Conservation (phyloP, 495 filamentous ascomycete genomes). For the Talaromyces liani region DNA sequence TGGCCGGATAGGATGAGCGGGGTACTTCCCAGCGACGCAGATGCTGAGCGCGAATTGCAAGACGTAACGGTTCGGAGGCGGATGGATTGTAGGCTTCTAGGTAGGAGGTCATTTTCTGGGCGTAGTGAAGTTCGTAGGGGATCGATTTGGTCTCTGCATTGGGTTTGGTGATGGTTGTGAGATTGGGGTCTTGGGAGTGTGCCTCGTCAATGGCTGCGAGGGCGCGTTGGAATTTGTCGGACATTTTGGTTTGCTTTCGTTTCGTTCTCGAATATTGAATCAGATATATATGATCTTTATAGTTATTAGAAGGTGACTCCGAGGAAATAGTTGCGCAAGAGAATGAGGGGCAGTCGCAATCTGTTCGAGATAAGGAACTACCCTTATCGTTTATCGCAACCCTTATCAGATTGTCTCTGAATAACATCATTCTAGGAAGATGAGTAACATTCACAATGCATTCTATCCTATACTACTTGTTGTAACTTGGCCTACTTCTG, state of each 20-base stretch:
- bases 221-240: slow-evolving; percentile 34
- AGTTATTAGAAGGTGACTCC: background rate
- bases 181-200: slow-evolving; percentile 61
- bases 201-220: slow-evolving; percentile 63
- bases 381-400: background rate
- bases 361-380: background rate
- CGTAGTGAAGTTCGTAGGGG: slow-evolving; percentile 76
- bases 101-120: slow-evolving; percentile 66
- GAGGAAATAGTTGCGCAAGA: background rate
- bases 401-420: background rate
- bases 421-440: background rate
- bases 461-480: too few relatives aligned
- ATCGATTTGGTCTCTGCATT: slow-evolving; percentile 13
- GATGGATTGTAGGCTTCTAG: slow-evolving; percentile 45
- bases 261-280: too few relatives aligned
- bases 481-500: background rate
- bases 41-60: slow-evolving; percentile 78
- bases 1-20: slow-evolving; percentile 58
- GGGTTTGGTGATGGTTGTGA: slow-evolving; percentile 13
- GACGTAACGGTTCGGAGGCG: slow-evolving; percentile 54
- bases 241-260: slow-evolving; percentile 14
- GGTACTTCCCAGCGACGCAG: slow-evolving; percentile 77
- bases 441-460: background rate
- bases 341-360: background rate
- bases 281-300: background rate